Base-by-base conservation (phyloP, 257 asterid genomes). In the Anisodus tanguticus region DNA sequence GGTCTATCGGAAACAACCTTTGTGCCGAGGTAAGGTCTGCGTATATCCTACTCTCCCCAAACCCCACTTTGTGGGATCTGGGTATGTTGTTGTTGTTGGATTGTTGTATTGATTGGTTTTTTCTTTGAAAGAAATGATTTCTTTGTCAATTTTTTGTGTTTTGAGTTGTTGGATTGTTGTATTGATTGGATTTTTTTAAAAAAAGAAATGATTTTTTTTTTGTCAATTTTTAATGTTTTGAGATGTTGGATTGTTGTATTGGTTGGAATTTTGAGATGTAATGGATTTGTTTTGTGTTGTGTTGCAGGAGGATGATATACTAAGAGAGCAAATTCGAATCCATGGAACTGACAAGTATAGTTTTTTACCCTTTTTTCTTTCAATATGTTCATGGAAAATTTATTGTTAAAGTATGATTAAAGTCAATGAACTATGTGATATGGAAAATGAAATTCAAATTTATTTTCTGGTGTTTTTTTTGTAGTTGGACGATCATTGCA, bases 401-500 rank as follows among this genome's bases (percentile, higher is more conserved):
- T 4, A 9, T 83, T 45, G 51, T 79, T 82, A 69, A 49, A 82
- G 80, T 84, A 59, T 41, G 81, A 35, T 39, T 17, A 9, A 22
- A 82, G 9, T 63, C 15, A 55, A 17, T 49, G n/a, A 9, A 35
- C 81, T 37, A 49, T 82, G 45, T 76, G 54, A 82, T 68, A 81
- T 77, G 82, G 87, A 68, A 87, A 11, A 57, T 87, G 88, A 85
- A 82, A 84, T 60, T 82, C 58, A 53, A 81, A 70, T 41, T 84
- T 81, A 43, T 82, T 68, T 82, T 68, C 47, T 60, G 69, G 1
- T 31, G 1, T 31, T 31, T 37, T 74, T 85, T 84, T 68, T 90
- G 86, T 88, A 97, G 98, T 91, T 97, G 99, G 99, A 89, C 94
- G 67, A 92, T 90, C 89, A 92, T 95, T 62, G 99, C 99, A 51